A percentile compares a stretch with the other conserved stretches of the same genome.
Evolutionary conservation across 768 basidiomycete genomes (phyloP).

Genomic region (Holtermannia corniformis): DNA sequence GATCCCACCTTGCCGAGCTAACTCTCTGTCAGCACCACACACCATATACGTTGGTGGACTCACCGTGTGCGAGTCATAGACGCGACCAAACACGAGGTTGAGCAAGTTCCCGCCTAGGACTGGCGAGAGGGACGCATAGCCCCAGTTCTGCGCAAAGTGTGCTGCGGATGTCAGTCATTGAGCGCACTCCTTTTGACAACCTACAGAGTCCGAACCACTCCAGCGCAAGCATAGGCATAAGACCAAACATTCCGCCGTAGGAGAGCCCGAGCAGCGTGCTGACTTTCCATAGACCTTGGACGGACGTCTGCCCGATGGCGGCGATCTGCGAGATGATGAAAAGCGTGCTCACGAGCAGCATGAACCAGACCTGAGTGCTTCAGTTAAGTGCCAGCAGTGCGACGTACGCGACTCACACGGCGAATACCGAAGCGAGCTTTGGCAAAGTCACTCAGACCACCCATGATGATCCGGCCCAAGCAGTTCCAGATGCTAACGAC

Average conservation of each 20-base stretch:
- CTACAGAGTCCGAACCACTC: slow-evolving; percentile 83
- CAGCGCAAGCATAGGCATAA: slow-evolving; percentile 64
- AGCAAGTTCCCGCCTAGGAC: slow-evolving; percentile 68
- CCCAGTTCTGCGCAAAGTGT: slow-evolving; percentile 80
- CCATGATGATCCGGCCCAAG: slow-evolving; percentile 64
- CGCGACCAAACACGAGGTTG: slow-evolving; percentile 70
- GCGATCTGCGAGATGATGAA: slow-evolving; percentile 66
- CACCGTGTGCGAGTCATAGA: slow-evolving; percentile 62
- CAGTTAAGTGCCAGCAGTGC: not conserved
- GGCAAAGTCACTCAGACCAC: slow-evolving; percentile 25
- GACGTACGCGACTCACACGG: slow-evolving; percentile 16
- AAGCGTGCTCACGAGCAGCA: slow-evolving; percentile 52
- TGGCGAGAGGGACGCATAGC: slow-evolving; percentile 63
- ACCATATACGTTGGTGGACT: slow-evolving; percentile 10
- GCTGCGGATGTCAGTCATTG: not conserved
- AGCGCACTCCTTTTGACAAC: slow-evolving; percentile 36
- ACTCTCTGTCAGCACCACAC: slow-evolving; percentile 17
- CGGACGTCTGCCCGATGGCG: slow-evolving; percentile 51
- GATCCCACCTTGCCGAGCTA: slow-evolving; percentile 2
- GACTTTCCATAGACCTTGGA: slow-evolving; percentile 60
- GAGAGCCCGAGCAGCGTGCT: slow-evolving; percentile 53
- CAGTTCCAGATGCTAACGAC: slow-evolving; percentile 73
- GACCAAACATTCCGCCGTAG: slow-evolving; percentile 64
- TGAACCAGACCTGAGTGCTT: slow-evolving; percentile 32
- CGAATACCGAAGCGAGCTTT: slow-evolving; percentile 27